Evolutionary conservation across 371 early-diverging fungal genomes (phyloP), one percentile per base, ranked within the genome.

Genomic region (Haplosporangium sp.): DNA sequence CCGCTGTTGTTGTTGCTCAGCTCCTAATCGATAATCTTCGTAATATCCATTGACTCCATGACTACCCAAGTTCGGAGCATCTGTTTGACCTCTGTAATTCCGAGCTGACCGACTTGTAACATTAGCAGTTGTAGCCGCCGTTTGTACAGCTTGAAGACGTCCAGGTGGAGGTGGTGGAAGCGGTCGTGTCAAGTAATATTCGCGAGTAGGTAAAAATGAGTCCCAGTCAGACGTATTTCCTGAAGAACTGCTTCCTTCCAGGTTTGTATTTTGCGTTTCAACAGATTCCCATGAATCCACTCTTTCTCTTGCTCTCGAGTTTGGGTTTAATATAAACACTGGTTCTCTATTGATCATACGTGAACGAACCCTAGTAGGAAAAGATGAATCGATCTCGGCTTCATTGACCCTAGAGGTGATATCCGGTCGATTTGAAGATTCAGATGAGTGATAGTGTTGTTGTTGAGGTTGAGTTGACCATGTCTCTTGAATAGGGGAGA

Each of bases 71-170:
- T 42, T 38, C 35, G 27, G 17, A 13, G 19, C 52, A 55, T 61
- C 67, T 9, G 48, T 37, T 35, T 66, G 61, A 38, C 27, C 56
- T 2, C 62, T 39, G 48, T 66, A 61, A 20, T 66, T 62, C 62
- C 19, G 47, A 27, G n/a, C 66, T 72, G 19, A 72, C 62, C 2
- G 53, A 45, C 4, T 58, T 61, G 53, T 57, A 66, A 58, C 66
- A 66, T 56, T 66, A 65, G n/a, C 47, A 38, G 13, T 19, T 20
- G 40, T 0, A 4, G 61, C 50, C 60, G 53, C 47, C 64, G 48
- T 61, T 44, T 50, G 58, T 44, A 63, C 17, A n/a, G 62, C 5
- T 4, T 50, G 50, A 50, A 17, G 50, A 19, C 50, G 20, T 27
- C 27, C 27, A 27, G 62, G 4, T 20, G 47, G 62, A 15, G 56